These are phyloP conservation scores for Acanthamoeba rhysodes DNA, from an alignment of 208 protist genomes.

Conservation along the genomic window DNA sequence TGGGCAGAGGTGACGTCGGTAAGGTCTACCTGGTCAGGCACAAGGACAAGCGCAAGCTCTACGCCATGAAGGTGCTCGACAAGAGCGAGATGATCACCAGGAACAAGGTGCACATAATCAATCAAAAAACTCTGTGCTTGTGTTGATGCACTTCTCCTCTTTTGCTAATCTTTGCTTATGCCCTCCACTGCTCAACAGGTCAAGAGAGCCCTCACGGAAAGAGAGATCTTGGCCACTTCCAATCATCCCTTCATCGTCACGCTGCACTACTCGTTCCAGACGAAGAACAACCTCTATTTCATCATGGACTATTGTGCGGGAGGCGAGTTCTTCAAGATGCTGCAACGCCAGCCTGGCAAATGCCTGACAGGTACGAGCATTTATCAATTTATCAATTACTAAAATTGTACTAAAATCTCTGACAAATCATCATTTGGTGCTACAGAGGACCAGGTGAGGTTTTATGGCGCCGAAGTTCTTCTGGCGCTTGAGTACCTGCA, in stretches of 20 bases:
- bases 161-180: background rate
- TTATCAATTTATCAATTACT: background rate
- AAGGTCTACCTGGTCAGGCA: constrained; percentile 96
- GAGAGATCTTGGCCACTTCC: constrained; percentile 86
- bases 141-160: background rate
- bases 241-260: constrained; percentile 89
- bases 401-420: constrained; percentile 46
- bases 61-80: constrained; percentile 92
- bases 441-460: constrained; percentile 85
- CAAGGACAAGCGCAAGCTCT: constrained; percentile 92
- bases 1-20: constrained; percentile 96
- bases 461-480: constrained; percentile 96
- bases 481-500: constrained; percentile 97
- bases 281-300: constrained; percentile 83
- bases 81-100: constrained; percentile 87
- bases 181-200: constrained; percentile 74
- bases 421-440: background rate
- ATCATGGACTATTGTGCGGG: constrained; percentile 89
- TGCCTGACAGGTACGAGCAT: constrained; percentile 80
- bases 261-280: constrained; percentile 87
- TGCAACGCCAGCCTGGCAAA: constrained; percentile 82
- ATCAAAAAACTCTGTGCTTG: background rate
- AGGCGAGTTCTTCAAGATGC: constrained; percentile 88
- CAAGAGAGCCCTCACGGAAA: constrained; percentile 87
- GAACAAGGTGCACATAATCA: constrained; percentile 81